Evolutionary conservation across 2,329 filamentous ascomycete genomes (phyloP), one percentile per base, ranked within the genome.

Genomic region (Ceratocystis diversiconidia): DNA sequence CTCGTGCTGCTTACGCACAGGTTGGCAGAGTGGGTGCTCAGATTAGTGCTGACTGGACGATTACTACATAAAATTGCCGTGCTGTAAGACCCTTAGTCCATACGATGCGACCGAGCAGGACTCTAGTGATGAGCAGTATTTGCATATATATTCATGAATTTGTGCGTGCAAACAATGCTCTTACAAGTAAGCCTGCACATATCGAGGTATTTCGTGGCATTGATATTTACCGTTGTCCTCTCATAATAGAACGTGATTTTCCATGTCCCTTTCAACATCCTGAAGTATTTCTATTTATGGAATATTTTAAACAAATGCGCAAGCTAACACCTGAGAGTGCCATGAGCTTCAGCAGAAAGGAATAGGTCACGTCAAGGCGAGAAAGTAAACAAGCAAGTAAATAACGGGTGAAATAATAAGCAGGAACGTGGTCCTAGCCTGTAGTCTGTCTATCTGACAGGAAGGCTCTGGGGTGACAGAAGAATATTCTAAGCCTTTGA

Each of bases 41-140:
- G 64, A 79, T 84, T 68, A 80, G 79, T 8, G 77, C 77, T 36
- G 80, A 84, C 73, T 85, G 81, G 80, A 79, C 68, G 66, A 75
- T 79, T 66, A 75, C 73, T 68, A 66, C 76, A 70, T 68, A 67
- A 62, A 43, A 15, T 43, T 25, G 61, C 10, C 19, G 15, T 36
- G 55, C 32, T 32, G 5, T 10, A 59, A 15, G 30, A n/a, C 12
- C 25, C 50, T 50, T 7, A n/a, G 44, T 6, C 19, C 19, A 19
- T 55, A 25, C 46, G 36, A 41, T 12, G 10, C n/a, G 60, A 5
- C 60, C 15, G 6, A 36, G 12, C n/a, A 15, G 25, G 10, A 36
- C 61, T 50, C 50, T 50, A 17, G 36, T 25, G 22, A 52, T 10
- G 15, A 5, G 10, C 19, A 4, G 48, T 28, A 52, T 5, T 25